Evolutionary conservation across 1,284 basidiomycete genomes (phyloP), one percentile per base, ranked within the genome.

Genomic region (Cutaneotrichosporon spelunceum): DNA sequence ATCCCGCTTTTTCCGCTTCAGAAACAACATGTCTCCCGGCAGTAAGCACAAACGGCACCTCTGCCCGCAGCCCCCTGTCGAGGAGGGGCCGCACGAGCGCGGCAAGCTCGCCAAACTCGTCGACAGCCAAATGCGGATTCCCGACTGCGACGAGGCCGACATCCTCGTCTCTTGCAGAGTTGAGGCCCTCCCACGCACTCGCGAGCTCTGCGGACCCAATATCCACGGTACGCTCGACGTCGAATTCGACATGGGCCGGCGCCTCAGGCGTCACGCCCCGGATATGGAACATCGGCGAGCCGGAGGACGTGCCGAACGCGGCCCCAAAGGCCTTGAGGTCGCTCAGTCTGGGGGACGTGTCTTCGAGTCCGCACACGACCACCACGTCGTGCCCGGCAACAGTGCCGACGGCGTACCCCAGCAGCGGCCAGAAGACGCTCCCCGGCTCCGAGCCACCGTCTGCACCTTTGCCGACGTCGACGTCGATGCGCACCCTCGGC

Each of bases 301-400:
- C 42, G 21, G 55, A 53, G 2, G 62, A 54, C 27, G 62, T 63
- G 5, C 36, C 62, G n/a, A 54, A 63, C 11, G 58, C 62, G 4
- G 62, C 62, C 3, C 55, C 58, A 27, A 63, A 56, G n/a, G 62
- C 58, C 39, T 63, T 63, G 39, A 63, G 56, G n/a, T 60, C 62
- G n/a, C 29, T 34, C 7, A 30, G 6, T 5, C 23, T 11, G 3
- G 62, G 62, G 11, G 16, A 34, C 19, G 30, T 7, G 26, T n/a
- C 10, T 34, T 63, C 58, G 23, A 63, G 62, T 1, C 62, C 62
- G 11, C 7, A n/a, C 19, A 63, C 59, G 19, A 60, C 13, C 29
- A 48, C 27, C 2, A 63, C 26, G 8, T 53, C 45, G 16, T 30
- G 24, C 2, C 50, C 55, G 2, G 59, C 58, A 1, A n/a, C 7